phyloP scores from a whole-genome alignment of 257 asterid species.

The Linaria vulgaris region DNA sequence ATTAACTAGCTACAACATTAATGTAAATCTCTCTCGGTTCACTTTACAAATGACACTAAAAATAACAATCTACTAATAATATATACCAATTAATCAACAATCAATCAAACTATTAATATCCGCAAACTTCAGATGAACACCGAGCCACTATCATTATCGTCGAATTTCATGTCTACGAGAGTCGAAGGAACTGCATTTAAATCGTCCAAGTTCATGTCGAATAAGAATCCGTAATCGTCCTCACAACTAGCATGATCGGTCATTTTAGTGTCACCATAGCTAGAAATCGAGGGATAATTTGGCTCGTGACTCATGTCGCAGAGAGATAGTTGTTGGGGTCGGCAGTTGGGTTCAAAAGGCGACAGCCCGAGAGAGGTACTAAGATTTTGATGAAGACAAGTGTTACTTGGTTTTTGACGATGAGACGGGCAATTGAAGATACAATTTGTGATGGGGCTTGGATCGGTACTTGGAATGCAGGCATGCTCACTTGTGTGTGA shows the following conservation, averaged over 20 bases:
- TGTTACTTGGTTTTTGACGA: too few relatives aligned
- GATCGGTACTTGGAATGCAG: conserved; percentile 21
- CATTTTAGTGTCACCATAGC: conserved; percentile 9
- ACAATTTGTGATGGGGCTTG: conserved; percentile 12
- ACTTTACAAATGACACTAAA: too few relatives aligned
- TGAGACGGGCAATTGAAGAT: too few relatives aligned
- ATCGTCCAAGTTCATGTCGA: conserved; percentile 17
- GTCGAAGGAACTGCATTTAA: conserved; percentile 10
- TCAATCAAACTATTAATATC: too few relatives aligned
- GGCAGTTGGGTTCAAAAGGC: neutral
- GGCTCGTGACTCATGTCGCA: conserved; percentile 4
- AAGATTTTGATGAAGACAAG: too few relatives aligned
- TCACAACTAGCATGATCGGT: conserved; percentile 31
- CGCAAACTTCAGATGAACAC: too few relatives aligned
- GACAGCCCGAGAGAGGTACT: conserved; percentile 28
- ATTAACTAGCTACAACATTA: too few relatives aligned
- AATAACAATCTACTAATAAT: too few relatives aligned
- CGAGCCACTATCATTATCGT: neutral
- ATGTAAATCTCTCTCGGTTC: too few relatives aligned
- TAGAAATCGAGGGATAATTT: conserved; percentile 12
- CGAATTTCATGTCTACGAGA: conserved; percentile 12
- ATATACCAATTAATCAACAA: too few relatives aligned
- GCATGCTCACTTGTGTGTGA: conserved; percentile 25
- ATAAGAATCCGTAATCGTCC: conserved; percentile 37
- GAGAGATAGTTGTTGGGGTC: too few relatives aligned